A percentile compares a stretch with the other conserved stretches of the same genome.
These are phyloP conservation scores for Leccinum variicolor DNA, from an alignment of 768 basidiomycete genomes.

Conservation along the genomic window DNA sequence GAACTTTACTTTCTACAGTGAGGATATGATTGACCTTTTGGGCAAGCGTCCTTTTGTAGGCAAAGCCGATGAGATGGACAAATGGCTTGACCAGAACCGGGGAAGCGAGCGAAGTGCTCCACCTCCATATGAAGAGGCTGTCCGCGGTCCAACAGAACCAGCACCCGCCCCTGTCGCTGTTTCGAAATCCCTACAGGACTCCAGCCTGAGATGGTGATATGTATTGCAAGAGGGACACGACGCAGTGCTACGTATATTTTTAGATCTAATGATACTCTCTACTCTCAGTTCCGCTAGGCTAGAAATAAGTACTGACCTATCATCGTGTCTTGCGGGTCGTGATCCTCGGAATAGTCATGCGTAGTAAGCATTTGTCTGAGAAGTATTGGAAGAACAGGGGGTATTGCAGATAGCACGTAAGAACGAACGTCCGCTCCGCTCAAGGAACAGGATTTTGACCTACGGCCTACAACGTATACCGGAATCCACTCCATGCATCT, in stretches of 20 bases:
- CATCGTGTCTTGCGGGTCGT: slow-evolving; percentile 5
- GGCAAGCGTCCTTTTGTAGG: slow-evolving; percentile 81
- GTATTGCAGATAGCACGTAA: not conserved
- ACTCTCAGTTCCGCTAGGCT: slow-evolving; percentile 41
- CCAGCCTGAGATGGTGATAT: slow-evolving; percentile 13
- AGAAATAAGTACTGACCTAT: not conserved
- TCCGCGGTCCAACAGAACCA: slow-evolving; percentile 38
- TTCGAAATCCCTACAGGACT: slow-evolving; percentile 36
- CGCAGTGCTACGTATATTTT: slow-evolving; percentile 2
- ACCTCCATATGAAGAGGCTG: slow-evolving; percentile 53
- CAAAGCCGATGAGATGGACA: slow-evolving; percentile 90
- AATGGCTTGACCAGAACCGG: slow-evolving; percentile 86
- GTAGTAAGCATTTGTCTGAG: not conserved
- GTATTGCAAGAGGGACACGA: slow-evolving; percentile 2
- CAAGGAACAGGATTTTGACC: not conserved
- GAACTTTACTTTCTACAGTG: slow-evolving; percentile 40
- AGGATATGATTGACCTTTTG: slow-evolving; percentile 82
- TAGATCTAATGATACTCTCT: slow-evolving; percentile 29
- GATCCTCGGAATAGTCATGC: not conserved
- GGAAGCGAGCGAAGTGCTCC: slow-evolving; percentile 58
- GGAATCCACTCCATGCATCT: slow-evolving; percentile 75
- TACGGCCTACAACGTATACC: slow-evolving; percentile 48
- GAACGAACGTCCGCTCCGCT: not conserved
- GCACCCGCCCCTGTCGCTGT: slow-evolving; percentile 50
- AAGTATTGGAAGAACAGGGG: not conserved